Evolutionary conservation across 179 eudicot genomes (phyloP).

Genomic region (Patellifolia procumbens): DNA sequence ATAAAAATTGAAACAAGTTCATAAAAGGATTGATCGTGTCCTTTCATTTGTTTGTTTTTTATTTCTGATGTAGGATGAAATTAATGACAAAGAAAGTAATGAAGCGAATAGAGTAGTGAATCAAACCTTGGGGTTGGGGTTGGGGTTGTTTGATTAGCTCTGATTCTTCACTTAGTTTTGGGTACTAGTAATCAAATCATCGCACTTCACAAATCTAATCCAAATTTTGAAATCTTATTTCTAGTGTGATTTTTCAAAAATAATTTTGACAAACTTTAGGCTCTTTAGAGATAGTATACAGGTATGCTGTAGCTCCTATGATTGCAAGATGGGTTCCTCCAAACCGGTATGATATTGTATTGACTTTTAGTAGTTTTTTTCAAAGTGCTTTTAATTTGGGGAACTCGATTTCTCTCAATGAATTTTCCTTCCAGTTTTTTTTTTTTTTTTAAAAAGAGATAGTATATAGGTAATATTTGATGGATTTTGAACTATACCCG

Average conservation of each 20-base stretch:
- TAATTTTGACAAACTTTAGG: too few species aligned
- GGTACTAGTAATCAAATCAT: neutral
- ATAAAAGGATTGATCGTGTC: neutral
- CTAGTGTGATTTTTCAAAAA: neutral
- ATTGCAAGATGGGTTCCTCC: too few species aligned
- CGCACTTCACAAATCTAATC: neutral
- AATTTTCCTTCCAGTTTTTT: too few species aligned
- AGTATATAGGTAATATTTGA: too few species aligned
- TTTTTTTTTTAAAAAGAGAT: too few species aligned
- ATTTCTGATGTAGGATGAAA: neutral
- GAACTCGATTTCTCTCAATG: too few species aligned
- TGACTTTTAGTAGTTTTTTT: too few species aligned
- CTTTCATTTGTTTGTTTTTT: neutral
- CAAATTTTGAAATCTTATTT: neutral
- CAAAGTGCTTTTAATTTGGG: too few species aligned
- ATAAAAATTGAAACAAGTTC: neutral
- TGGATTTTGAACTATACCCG: too few species aligned
- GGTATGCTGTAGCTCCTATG: too few species aligned
- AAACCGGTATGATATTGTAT: too few species aligned
- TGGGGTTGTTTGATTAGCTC: neutral
- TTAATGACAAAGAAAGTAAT: neutral
- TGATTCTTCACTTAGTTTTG: neutral
- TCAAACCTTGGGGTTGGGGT: conserved; percentile 5
- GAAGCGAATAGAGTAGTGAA: neutral
- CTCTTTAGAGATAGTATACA: too few species aligned